Conservation (phyloP, 768 basidiomycete species). For the Exidia glandulosa region DNA sequence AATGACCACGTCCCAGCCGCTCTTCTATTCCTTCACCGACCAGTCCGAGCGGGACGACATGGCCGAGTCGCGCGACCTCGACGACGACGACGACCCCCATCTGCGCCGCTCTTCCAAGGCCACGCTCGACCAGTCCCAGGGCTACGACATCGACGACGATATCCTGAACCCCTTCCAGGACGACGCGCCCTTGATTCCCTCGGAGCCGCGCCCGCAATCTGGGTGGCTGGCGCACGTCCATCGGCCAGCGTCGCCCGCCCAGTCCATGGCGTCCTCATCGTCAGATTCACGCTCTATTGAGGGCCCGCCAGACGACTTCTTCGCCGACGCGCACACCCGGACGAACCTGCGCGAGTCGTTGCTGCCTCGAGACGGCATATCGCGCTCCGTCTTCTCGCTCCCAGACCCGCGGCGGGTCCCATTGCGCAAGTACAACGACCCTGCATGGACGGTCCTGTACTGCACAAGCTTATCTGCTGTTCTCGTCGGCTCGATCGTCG, state of each 20-base stretch:
- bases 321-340: slow-evolving; percentile 24
- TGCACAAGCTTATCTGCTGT: slow-evolving; percentile 47
- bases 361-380: slow-evolving; percentile 58
- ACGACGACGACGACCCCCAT: slow-evolving; percentile 66
- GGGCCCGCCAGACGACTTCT: slow-evolving; percentile 33
- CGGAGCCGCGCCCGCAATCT: slow-evolving; percentile 15
- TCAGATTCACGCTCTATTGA: slow-evolving; percentile 32
- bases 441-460: slow-evolving; percentile 61
- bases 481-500: slow-evolving; percentile 50
- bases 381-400: slow-evolving; percentile 57
- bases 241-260: slow-evolving; percentile 38
- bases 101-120: slow-evolving; percentile 41
- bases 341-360: slow-evolving; percentile 65
- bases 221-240: slow-evolving; percentile 61
- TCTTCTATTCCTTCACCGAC: slow-evolving; percentile 68
- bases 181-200: slow-evolving; percentile 22
- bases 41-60: slow-evolving; percentile 53
- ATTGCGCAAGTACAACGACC: slow-evolving; percentile 65
- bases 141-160: slow-evolving; percentile 21
- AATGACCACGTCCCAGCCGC: slow-evolving; percentile 57
- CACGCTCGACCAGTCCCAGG: slow-evolving; percentile 19
- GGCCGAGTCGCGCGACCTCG: slow-evolving; percentile 15
- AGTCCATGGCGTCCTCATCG: slow-evolving; percentile 18
- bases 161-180: not conserved
- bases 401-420: slow-evolving; percentile 66